Evolutionary conservation across 345 rosid species (phyloP).

Genomic region (Boechera divaricarpa): DNA sequence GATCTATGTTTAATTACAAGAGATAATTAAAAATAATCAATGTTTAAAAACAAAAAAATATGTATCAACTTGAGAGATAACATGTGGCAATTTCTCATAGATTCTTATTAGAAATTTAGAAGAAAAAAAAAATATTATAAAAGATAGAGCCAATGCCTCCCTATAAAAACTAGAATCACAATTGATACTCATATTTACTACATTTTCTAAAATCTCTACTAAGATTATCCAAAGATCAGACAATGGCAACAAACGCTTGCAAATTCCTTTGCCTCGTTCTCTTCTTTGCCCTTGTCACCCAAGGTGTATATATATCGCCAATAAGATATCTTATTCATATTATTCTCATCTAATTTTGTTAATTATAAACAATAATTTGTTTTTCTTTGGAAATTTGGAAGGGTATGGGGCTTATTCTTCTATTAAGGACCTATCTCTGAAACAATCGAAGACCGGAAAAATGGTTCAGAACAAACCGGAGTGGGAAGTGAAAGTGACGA

Average conservation of each 20-base stretch:
- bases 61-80: too few relatives aligned
- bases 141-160: neutral
- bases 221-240: neutral
- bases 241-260: constrained; percentile 20
- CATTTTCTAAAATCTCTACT: neutral
- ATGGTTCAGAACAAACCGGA: constrained; percentile 8
- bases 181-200: neutral
- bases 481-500: constrained; percentile 25
- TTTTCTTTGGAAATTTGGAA: neutral
- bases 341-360: neutral
- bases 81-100: neutral
- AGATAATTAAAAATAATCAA: too few relatives aligned
- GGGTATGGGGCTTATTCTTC: neutral
- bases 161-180: neutral
- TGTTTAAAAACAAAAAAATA: neutral
- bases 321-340: neutral
- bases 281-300: neutral
- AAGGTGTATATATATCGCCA: neutral
- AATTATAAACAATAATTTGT: neutral
- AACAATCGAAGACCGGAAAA: constrained; percentile 25
- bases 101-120: neutral
- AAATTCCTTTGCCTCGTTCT: constrained; percentile 9
- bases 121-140: too few relatives aligned
- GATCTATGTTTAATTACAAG: too few relatives aligned
- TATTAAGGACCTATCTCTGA: neutral